Base-by-base conservation (phyloP, 2,329 filamentous ascomycete species). In the Blumeria graminis region DNA sequence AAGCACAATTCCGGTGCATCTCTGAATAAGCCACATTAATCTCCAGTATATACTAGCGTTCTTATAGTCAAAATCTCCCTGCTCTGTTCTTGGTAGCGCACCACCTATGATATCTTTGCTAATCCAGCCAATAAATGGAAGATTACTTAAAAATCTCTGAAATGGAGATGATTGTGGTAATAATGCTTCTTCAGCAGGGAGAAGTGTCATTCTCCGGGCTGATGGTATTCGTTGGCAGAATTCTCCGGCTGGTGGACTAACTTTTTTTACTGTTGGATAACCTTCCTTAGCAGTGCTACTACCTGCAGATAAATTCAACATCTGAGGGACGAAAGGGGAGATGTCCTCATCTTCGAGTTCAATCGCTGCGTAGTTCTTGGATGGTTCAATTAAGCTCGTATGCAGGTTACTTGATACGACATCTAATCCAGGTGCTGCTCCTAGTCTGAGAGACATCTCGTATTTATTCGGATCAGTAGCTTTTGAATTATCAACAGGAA, bases 31-130 rank as follows among this genome's bases (percentile, higher is more conserved):
- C 70, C 75, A 82, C 62, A 82, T 77, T 46, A 82, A 63, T 67
- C 77, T 78, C 80, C 80, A 83, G 69, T 82, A 83, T 59, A 82
- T 67, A 58, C 78, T 82, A 10, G 80, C 80, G 50, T 71, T 71
- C 45, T 77, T 77, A 72, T 81, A 84, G 68, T 95, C 89, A 62
- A 94, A 89, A 45, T 79, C 80, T 57, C 85, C 86, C 46, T 76
- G 72, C 56, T 87, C 83, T 56, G 75, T 82, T 45, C 82, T 74
- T 7, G 86, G 86, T 41, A 90, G 79, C 65, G 83, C 76, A 64
- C 80, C 80, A 6, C 85, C 85, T 63, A 90, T 88, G 68, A 89
- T 79, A 63, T 74, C 69, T 6, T 71, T 80, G 50, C 78, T 80
- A 65, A 88, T 82, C 79, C 82, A 87, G 62, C 76, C 77, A 59